A percentile compares a stretch with the other conserved stretches of the same genome.
Evolutionary conservation across 2,329 filamentous ascomycete species (phyloP).

Genomic region (Pestalotiopsis sp.): DNA sequence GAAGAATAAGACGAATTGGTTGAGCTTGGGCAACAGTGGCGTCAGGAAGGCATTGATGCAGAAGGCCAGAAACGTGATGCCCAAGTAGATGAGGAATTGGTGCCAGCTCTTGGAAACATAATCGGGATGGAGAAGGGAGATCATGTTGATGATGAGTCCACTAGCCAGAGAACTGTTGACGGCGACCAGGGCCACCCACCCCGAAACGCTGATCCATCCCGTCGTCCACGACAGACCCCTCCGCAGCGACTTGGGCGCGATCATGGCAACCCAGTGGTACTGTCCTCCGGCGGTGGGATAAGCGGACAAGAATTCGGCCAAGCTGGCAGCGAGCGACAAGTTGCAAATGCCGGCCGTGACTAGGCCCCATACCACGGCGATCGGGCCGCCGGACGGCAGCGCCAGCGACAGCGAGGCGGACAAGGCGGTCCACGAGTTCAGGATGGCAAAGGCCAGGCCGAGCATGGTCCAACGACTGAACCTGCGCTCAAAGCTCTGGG

Average conservation of each 20-base stretch:
- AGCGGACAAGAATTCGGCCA: conserved; percentile 72
- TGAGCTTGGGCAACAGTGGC: conserved; percentile 63
- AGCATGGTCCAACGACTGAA: conserved; percentile 51
- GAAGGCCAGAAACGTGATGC: conserved; percentile 62
- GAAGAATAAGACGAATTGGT: conserved; percentile 72
- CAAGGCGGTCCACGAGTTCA: conserved; percentile 51
- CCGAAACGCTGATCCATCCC: conserved; percentile 74
- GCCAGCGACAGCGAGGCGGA: conserved; percentile 49
- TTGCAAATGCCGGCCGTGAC: conserved; percentile 69
- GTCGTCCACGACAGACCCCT: conserved; percentile 69
- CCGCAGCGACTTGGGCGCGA: conserved; percentile 63
- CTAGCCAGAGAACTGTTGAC: conserved; percentile 70
- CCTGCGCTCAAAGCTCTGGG: conserved; percentile 51
- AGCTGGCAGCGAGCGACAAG: conserved; percentile 66
- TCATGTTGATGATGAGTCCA: conserved; percentile 67
- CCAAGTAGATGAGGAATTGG: conserved; percentile 73
- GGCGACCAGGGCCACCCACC: conserved; percentile 71
- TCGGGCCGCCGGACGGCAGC: conserved; percentile 71
- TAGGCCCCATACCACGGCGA: conserved; percentile 74
- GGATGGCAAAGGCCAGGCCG: conserved; percentile 50
- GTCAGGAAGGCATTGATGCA: conserved; percentile 68
- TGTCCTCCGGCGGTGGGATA: conserved; percentile 63
- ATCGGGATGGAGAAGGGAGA: conserved; percentile 60
- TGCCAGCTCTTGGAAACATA: conserved; percentile 67
- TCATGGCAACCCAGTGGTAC: conserved; percentile 73